A percentile compares a stretch with the other conserved stretches of the same genome.
Evolutionary conservation across 1,284 basidiomycete species (phyloP).

Genomic region (Trichosporon sp.): DNA sequence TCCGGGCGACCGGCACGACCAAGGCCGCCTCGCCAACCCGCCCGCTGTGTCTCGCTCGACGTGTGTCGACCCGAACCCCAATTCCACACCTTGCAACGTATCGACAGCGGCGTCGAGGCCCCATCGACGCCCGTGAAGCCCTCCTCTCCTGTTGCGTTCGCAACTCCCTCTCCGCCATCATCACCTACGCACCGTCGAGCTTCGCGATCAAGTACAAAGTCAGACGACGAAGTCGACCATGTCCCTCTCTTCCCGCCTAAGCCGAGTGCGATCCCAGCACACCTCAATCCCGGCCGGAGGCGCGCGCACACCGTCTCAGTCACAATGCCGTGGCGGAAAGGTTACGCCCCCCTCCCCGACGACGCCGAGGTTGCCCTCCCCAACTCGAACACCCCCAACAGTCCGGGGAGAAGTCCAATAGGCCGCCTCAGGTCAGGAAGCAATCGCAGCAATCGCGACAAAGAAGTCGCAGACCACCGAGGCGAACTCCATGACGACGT

Average conservation of each 20-base stretch:
- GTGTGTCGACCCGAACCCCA: not conserved
- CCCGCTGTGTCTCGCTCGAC: not conserved
- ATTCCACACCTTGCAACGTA: not conserved
- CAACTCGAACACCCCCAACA: too few relatives aligned
- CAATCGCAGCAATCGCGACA: not conserved
- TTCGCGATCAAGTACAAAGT: not conserved
- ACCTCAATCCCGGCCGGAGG: not conserved
- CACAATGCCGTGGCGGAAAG: slow-evolving; percentile 4
- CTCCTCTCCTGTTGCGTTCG: not conserved
- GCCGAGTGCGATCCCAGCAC: not conserved
- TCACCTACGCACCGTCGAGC: not conserved
- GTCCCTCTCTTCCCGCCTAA: not conserved
- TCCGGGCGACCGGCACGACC: not conserved
- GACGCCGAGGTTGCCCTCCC: not conserved
- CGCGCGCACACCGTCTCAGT: slow-evolving; percentile 20
- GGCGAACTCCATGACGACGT: slow-evolving; percentile 35
- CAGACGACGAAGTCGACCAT: not conserved
- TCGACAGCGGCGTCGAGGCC: not conserved
- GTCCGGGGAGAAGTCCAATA: too few relatives aligned
- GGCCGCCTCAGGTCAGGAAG: too few relatives aligned
- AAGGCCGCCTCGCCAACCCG: not conserved
- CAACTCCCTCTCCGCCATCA: not conserved
- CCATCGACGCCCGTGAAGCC: not conserved
- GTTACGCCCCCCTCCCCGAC: not conserved
- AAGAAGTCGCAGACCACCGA: slow-evolving; percentile 14